These are phyloP conservation scores for Zychaea mexicana DNA, from an alignment of 371 early-diverging fungal genomes.

Conservation along the genomic window DNA sequence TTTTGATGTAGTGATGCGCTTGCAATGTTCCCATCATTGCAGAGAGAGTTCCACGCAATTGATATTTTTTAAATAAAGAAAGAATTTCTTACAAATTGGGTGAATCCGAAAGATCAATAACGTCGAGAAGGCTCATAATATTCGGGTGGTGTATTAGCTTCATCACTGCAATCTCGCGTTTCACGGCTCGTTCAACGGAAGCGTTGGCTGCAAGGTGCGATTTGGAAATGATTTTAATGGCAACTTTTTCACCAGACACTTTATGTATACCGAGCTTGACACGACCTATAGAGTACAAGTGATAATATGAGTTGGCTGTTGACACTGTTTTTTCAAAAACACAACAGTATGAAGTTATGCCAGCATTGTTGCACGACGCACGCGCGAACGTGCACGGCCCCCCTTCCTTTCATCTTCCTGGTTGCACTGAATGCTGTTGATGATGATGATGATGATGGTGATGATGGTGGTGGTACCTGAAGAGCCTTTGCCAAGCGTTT, in stretches of 20 bases:
- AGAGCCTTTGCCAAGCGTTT: slow-evolving; percentile 81
- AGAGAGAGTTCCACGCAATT: no score
- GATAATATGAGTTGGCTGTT: no score
- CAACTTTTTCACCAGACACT: slow-evolving; percentile 77
- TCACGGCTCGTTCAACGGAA: slow-evolving; percentile 78
- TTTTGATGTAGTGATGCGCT: no score
- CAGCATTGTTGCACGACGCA: no score
- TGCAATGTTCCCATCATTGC: no score
- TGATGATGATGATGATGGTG: neutral
- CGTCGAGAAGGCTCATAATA: slow-evolving; percentile 88
- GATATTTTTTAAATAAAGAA: no score
- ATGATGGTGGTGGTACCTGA: slow-evolving; percentile 57
- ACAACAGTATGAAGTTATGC: no score
- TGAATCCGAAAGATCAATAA: slow-evolving; percentile 70
- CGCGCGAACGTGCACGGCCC: no score
- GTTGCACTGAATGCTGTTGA: neutral
- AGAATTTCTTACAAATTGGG: slow-evolving; percentile 64
- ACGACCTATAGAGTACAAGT: slow-evolving; percentile 72
- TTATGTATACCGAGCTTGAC: slow-evolving; percentile 81
- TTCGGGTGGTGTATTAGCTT: slow-evolving; percentile 92
- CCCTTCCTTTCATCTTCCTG: no score
- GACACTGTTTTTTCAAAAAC: no score
- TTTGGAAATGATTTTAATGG: slow-evolving; percentile 88
- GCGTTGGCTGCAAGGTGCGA: slow-evolving; percentile 58
- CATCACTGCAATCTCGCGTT: slow-evolving; percentile 94